Evolutionary conservation across 345 rosid species (phyloP).

Genomic region (Gossypioides kirkii): DNA sequence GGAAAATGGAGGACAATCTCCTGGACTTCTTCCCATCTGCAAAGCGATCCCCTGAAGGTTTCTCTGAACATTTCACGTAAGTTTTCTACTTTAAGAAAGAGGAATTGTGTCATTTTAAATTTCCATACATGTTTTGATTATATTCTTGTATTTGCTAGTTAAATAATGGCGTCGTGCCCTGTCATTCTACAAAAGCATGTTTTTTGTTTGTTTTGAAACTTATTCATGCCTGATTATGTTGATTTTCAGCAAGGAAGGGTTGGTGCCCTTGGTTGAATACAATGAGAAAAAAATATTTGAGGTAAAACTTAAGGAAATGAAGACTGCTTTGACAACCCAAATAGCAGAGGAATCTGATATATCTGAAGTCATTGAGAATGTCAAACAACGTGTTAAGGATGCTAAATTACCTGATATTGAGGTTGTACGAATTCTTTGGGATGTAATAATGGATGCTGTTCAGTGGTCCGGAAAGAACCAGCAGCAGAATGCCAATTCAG

Average conservation of each 20-base stretch:
- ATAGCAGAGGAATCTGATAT: conserved; percentile 70
- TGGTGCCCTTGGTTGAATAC: conserved; percentile 80
- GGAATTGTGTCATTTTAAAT: background rate
- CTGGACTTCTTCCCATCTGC: conserved; percentile 76
- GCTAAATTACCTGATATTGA: conserved; percentile 78
- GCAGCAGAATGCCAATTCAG: conserved; percentile 88
- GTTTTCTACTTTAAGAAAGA: conserved; percentile 21
- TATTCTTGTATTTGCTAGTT: background rate
- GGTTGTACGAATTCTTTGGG: conserved; percentile 82
- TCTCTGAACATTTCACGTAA: conserved; percentile 96
- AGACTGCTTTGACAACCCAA: conserved; percentile 69
- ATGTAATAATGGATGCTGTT: conserved; percentile 94
- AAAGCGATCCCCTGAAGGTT: conserved; percentile 76
- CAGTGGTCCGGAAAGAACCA: conserved; percentile 99
- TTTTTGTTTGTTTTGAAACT: conserved; percentile 8
- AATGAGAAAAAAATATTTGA: conserved; percentile 87
- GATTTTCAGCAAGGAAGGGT: conserved; percentile 74
- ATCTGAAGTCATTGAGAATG: conserved; percentile 73
- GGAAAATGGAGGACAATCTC: conserved; percentile 91
- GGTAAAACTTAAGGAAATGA: conserved; percentile 87
- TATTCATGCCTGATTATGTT: conserved; percentile 15
- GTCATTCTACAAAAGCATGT: background rate
- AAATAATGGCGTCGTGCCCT: background rate
- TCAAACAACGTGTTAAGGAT: conserved; percentile 76
- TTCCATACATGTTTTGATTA: background rate